phyloP scores from a whole-genome alignment of 768 basidiomycete species.

The Sarcomyxa edulis region DNA sequence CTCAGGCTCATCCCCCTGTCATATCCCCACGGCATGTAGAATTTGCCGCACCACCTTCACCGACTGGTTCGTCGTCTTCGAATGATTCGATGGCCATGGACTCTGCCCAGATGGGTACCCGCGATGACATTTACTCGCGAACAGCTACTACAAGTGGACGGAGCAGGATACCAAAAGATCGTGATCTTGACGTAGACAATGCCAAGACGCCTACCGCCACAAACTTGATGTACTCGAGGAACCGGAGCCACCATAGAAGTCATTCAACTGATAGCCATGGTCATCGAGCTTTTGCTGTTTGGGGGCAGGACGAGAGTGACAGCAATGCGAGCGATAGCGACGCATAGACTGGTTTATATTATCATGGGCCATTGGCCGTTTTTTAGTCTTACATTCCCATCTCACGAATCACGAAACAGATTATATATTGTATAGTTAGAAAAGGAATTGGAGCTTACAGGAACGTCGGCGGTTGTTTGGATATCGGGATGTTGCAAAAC shows the following conservation, averaged over 20 bases:
- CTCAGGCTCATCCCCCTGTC: constrained; percentile 42
- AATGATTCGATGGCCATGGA: constrained; percentile 24
- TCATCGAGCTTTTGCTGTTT: constrained; percentile 72
- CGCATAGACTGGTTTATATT: no score
- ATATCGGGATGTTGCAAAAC: no score
- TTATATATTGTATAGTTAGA: no score
- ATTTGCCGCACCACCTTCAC: constrained; percentile 28
- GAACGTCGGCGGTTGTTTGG: no score
- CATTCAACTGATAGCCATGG: constrained; percentile 34
- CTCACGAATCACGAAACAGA: no score
- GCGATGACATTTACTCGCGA: constrained; percentile 45
- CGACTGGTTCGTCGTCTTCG: constrained; percentile 32
- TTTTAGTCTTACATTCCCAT: no score
- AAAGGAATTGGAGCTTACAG: no score
- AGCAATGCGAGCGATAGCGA: constrained; percentile 78
- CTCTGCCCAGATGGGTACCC: constrained; percentile 40
- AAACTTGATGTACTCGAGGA: constrained; percentile 20
- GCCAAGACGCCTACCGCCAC: constrained; percentile 59
- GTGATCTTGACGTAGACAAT: constrained; percentile 50
- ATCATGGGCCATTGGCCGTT: no score
- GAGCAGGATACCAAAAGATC: constrained; percentile 56
- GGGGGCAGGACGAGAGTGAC: constrained; percentile 87
- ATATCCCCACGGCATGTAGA: constrained; percentile 47
- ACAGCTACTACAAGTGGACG: constrained; percentile 33
- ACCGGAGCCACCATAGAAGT: constrained; percentile 28